Conservation (phyloP, 441 rosid genomes). For the Adansonia madagascariensis region DNA sequence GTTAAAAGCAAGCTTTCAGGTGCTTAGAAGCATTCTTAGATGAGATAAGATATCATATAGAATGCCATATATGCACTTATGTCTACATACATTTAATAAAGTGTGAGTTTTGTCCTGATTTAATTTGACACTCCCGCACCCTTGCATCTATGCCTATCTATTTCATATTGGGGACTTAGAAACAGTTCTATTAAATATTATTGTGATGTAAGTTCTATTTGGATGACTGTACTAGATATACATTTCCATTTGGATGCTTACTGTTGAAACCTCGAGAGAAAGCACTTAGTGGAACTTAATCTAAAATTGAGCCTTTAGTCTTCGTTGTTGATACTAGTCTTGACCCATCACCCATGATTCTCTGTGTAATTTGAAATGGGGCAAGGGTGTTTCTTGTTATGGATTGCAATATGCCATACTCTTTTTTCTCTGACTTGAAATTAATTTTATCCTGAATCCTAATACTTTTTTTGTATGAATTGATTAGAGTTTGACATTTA, state of each 20-base stretch:
- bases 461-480: neutral
- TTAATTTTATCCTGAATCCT: neutral
- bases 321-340: conserved; percentile 1
- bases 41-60: neutral
- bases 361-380: neutral
- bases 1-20: neutral
- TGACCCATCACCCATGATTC: conserved; percentile 2
- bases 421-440: neutral
- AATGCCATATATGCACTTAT: neutral
- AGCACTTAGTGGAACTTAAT: neutral
- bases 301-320: neutral
- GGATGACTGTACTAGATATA: neutral
- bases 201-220: too few relatives aligned
- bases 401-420: neutral
- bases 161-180: neutral
- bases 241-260: neutral
- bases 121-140: neutral
- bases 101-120: neutral
- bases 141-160: neutral
- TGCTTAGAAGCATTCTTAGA: neutral
- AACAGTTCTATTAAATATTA: neutral
- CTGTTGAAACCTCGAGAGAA: neutral
- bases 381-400: neutral
- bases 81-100: neutral
- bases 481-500: neutral